phyloP scores from a whole-genome alignment of 2,329 filamentous ascomycete genomes.

The Pezicula carpinea region DNA sequence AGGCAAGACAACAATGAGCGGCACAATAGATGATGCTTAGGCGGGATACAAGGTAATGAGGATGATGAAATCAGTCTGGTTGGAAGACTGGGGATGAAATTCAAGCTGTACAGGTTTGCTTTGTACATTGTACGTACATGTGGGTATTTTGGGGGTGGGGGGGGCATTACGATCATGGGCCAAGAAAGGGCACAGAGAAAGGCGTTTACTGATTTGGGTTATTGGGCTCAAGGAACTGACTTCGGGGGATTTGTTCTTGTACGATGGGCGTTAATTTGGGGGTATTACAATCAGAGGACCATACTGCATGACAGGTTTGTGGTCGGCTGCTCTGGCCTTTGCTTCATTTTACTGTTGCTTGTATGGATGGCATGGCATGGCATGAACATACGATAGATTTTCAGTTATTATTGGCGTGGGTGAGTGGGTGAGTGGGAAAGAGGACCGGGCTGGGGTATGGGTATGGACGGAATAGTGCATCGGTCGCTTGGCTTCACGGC shows the following conservation, averaged over 20 bases:
- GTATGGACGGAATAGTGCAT: not conserved
- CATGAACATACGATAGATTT: not conserved
- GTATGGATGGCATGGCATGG: not conserved
- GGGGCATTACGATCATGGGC: not conserved
- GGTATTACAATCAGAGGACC: not conserved
- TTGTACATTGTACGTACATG: not conserved
- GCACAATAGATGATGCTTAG: too few relatives aligned
- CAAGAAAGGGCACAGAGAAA: not conserved
- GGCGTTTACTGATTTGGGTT: not conserved
- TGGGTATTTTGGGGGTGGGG: not conserved
- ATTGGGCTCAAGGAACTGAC: too few relatives aligned
- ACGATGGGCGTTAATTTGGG: not conserved
- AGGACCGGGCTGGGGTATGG: not conserved
- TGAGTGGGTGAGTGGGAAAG: not conserved
- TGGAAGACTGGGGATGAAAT: too few relatives aligned
- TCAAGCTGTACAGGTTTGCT: not conserved
- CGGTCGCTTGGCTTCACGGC: not conserved
- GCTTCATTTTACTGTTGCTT: not conserved
- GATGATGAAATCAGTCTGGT: not conserved
- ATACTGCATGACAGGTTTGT: too few relatives aligned
- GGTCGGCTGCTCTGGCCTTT: too few relatives aligned
- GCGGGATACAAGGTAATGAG: too few relatives aligned
- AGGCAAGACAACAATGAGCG: not conserved
- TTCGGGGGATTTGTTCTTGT: too few relatives aligned
- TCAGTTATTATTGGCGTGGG: too few relatives aligned